These are phyloP conservation scores for Leishmania braziliensis DNA, from an alignment of 208 protist species.

Conservation along the genomic window DNA sequence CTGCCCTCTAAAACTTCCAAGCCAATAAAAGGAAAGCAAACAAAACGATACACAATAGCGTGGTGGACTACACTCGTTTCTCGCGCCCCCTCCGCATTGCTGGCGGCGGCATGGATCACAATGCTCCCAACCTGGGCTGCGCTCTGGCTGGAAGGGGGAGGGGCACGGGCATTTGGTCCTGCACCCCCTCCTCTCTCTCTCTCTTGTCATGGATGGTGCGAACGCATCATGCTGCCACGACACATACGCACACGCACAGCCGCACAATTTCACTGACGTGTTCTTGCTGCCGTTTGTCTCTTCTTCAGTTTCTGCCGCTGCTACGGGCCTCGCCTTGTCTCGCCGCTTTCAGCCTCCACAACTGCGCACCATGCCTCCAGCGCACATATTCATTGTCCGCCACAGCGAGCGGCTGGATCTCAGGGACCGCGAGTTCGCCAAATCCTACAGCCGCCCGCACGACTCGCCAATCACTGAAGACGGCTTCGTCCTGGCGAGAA, in stretches of 20 bases:
- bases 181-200: background rate
- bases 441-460: constrained; percentile 42
- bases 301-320: background rate
- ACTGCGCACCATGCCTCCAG: constrained; percentile 29
- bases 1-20: background rate
- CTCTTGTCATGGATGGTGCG: background rate
- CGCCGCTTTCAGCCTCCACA: background rate
- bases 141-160: background rate
- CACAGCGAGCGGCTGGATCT: constrained; percentile 66
- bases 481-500: constrained; percentile 48
- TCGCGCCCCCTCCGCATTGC: background rate
- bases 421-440: constrained; percentile 38
- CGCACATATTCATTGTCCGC: constrained; percentile 46
- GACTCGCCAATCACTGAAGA: constrained; percentile 63
- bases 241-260: background rate
- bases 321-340: background rate
- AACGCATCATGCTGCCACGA: background rate
- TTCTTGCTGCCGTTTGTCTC: background rate
- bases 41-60: background rate
- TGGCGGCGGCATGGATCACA: no score
- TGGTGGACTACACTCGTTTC: background rate
- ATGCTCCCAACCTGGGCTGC: background rate
- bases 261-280: background rate
- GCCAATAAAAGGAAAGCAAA: background rate
- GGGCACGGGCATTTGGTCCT: background rate